Conservation (phyloP, 2,329 filamentous ascomycete genomes). For the Cytospora piceicola region DNA sequence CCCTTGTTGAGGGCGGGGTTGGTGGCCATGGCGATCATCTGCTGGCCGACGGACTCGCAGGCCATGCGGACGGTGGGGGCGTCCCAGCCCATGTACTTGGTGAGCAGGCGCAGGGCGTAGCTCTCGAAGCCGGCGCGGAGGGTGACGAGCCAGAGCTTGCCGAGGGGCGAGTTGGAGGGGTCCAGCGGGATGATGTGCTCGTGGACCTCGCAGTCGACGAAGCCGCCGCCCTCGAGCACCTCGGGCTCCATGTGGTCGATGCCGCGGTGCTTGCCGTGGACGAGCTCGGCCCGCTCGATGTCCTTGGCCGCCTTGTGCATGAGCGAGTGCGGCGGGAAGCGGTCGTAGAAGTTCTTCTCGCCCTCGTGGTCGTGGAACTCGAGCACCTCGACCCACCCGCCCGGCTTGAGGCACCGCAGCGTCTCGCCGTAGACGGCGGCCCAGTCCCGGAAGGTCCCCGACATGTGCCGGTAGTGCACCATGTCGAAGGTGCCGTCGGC, state of each 20-base stretch:
- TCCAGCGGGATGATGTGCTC: constrained; percentile 55
- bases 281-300: constrained; percentile 47
- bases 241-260: constrained; percentile 51
- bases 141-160: constrained; percentile 58
- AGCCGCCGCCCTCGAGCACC: constrained; percentile 52
- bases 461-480: constrained; percentile 60
- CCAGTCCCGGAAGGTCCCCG: constrained; percentile 62
- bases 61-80: constrained; percentile 51
- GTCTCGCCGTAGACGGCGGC: constrained; percentile 56
- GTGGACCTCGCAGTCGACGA: constrained; percentile 53
- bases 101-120: constrained; percentile 53
- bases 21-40: constrained; percentile 54
- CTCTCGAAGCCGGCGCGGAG: constrained; percentile 57
- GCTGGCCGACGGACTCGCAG: constrained; percentile 52
- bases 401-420: constrained; percentile 57
- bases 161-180: constrained; percentile 49
- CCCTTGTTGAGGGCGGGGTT: constrained; percentile 48
- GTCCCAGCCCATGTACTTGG: constrained; percentile 57
- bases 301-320: constrained; percentile 48
- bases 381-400: constrained; percentile 60
- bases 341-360: constrained; percentile 42
- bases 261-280: constrained; percentile 51
- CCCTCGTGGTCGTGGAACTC: constrained; percentile 56
- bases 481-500: constrained; percentile 57
- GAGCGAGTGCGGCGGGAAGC: constrained; percentile 51